These are phyloP conservation scores for Tylopilus felleus DNA, from an alignment of 768 basidiomycete genomes.

Conservation along the genomic window DNA sequence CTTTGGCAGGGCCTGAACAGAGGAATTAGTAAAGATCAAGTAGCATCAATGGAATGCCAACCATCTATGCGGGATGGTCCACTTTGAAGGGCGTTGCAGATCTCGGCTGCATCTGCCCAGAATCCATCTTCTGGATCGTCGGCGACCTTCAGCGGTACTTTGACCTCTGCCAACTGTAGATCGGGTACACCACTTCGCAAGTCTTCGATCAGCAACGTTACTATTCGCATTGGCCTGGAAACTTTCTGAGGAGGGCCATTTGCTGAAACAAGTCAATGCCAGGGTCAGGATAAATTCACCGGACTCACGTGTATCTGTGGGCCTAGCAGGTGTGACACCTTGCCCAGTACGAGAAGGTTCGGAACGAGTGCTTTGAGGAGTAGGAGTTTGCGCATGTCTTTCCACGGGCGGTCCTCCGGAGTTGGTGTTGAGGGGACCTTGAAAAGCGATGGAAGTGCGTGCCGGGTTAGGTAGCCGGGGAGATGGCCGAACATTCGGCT, in stretches of 20 bases:
- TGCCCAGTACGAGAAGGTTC: background rate
- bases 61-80: slow-evolving; percentile 71
- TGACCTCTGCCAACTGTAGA: slow-evolving; percentile 62
- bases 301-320: slow-evolving; percentile 35
- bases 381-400: background rate
- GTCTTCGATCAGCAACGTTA: slow-evolving; percentile 70
- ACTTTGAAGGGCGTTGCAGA: slow-evolving; percentile 54
- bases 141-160: slow-evolving; percentile 49
- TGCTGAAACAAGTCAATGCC: slow-evolving; percentile 12
- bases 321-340: slow-evolving; percentile 18
- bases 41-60: slow-evolving; percentile 19
- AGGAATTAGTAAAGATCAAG: background rate
- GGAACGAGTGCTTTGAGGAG: background rate
- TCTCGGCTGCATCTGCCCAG: slow-evolving; percentile 69
- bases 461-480: slow-evolving; percentile 4
- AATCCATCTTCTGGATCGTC: slow-evolving; percentile 53
- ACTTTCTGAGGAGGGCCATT: slow-evolving; percentile 11
- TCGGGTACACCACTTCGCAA: slow-evolving; percentile 51
- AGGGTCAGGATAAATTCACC: background rate
- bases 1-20: slow-evolving; percentile 58
- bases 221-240: slow-evolving; percentile 40
- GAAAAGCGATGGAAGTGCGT: background rate
- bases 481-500: slow-evolving; percentile 5
- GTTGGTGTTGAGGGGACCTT: slow-evolving; percentile 5
- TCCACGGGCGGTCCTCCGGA: background rate